Conservation (phyloP, 225 moss, liverwort and hornwort species). For the Pseudoscleropodium purum region DNA sequence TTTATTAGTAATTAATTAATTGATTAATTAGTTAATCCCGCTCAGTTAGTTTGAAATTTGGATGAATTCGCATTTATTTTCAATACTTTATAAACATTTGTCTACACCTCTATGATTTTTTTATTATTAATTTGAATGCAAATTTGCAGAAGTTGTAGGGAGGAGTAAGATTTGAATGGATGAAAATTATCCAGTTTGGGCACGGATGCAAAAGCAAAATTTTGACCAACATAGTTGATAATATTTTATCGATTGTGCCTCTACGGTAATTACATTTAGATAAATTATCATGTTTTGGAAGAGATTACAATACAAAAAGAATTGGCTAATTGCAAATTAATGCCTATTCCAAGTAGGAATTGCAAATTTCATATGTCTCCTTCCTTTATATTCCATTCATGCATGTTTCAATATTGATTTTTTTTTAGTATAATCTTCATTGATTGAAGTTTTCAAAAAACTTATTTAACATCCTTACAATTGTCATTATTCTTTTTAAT, state of each 20-base stretch:
- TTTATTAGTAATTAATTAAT: background rate
- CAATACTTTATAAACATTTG: background rate
- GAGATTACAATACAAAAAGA: background rate
- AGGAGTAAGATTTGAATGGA: background rate
- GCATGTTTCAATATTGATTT: background rate
- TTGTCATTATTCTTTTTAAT: background rate
- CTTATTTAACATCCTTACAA: background rate
- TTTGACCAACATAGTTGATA: background rate
- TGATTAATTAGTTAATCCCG: background rate
- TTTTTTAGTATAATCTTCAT: too few species aligned
- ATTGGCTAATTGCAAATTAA: background rate
- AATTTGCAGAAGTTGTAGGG: too few species aligned
- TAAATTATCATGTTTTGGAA: background rate
- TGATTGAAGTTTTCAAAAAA: background rate
- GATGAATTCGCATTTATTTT: background rate
- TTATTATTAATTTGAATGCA: background rate
- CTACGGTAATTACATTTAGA: background rate
- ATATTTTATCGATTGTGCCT: background rate
- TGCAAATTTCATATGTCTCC: too few species aligned
- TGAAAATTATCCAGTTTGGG: background rate
- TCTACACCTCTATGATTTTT: background rate
- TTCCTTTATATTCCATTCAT: background rate
- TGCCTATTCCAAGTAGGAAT: background rate
- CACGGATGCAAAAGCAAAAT: background rate
- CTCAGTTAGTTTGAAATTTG: background rate